These are phyloP conservation scores for Botrytis porri DNA, from an alignment of 2,329 filamentous ascomycete genomes.

Conservation along the genomic window DNA sequence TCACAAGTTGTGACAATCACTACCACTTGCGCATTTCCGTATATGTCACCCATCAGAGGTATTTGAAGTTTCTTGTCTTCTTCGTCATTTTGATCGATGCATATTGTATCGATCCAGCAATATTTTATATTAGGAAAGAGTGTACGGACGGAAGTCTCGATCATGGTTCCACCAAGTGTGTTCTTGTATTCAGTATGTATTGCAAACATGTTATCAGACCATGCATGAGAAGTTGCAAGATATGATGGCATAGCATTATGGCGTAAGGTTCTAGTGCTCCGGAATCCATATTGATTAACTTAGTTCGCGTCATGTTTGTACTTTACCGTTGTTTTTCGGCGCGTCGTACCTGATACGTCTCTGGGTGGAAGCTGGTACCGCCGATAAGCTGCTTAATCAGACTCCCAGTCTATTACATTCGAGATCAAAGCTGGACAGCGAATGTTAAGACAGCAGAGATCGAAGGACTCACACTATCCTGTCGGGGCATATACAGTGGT, in stretches of 20 bases:
- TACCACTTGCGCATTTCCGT: slow-evolving; percentile 15
- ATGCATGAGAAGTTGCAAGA: slow-evolving; percentile 19
- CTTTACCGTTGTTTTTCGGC: not conserved
- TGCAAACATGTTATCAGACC: slow-evolving; percentile 17
- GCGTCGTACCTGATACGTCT: not conserved
- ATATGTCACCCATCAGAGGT: slow-evolving; percentile 24
- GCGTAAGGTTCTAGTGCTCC: slow-evolving; percentile 11
- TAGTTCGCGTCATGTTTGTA: slow-evolving; percentile 8
- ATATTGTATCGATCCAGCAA: slow-evolving; percentile 24
- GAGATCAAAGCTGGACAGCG: not conserved
- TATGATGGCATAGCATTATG: slow-evolving; percentile 16
- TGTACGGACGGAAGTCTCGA: slow-evolving; percentile 7
- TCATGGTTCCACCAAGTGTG: slow-evolving; percentile 14
- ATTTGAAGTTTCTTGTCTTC: slow-evolving; percentile 23
- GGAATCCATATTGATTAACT: slow-evolving; percentile 8
- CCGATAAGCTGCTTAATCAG: not conserved
- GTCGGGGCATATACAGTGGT: not conserved
- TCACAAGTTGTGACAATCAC: slow-evolving; percentile 13
- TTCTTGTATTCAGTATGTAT: not conserved
- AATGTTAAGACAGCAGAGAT: not conserved
- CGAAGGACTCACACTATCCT: not conserved
- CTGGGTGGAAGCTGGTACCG: not conserved
- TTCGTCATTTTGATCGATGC: slow-evolving; percentile 24
- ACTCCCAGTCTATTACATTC: not conserved
- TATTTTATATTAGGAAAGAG: slow-evolving; percentile 15